phyloP scores from a whole-genome alignment of 225 moss, liverwort and hornwort species.

The Pleurozium schreberi region DNA sequence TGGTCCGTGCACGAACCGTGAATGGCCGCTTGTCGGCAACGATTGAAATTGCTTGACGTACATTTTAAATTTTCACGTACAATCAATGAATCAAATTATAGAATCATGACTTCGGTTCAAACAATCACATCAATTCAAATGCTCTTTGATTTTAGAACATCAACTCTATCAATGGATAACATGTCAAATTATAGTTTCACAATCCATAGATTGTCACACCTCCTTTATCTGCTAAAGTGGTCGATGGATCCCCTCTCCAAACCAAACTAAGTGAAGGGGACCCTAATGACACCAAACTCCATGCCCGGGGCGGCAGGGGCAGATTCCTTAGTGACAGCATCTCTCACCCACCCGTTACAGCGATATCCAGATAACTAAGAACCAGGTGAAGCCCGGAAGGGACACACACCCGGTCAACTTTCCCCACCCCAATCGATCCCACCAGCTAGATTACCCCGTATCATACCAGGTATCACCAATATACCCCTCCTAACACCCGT shows the following conservation, averaged over 20 bases:
- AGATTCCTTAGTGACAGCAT: not conserved
- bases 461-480: accelerated
- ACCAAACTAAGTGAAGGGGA: not conserved
- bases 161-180: too few relatives aligned
- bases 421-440: not conserved
- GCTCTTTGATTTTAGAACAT: not conserved
- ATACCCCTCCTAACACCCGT: not conserved
- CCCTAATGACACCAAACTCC: not conserved
- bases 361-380: not conserved
- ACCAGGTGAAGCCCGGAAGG: not conserved
- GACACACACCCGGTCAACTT: not conserved
- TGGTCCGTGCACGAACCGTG: accelerated
- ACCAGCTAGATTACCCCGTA: too few relatives aligned
- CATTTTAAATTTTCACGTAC: too few relatives aligned
- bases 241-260: too few relatives aligned
- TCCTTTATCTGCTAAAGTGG: not conserved
- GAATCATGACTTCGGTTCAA: not conserved
- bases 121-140: not conserved
- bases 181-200: not conserved
- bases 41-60: not conserved
- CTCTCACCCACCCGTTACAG: not conserved
- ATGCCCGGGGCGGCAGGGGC: not conserved
- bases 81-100: not conserved
- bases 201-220: not conserved
- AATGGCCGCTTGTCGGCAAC: accelerated